Base-by-base conservation (phyloP, 2,329 filamentous ascomycete genomes). In the Talaromyces verruculosus region DNA sequence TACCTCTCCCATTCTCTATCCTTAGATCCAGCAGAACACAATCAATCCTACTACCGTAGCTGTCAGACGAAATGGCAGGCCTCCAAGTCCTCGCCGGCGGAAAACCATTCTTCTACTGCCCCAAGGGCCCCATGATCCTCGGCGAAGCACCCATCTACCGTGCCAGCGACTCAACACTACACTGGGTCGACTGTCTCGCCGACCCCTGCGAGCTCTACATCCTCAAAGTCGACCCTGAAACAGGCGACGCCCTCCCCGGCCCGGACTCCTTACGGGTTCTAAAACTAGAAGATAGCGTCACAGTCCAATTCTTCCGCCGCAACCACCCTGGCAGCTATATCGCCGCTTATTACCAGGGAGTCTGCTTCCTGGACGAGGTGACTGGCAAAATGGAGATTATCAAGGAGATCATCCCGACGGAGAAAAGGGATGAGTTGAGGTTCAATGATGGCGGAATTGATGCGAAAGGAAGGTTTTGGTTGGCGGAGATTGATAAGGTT, bases 361-460 rank as follows among this genome's bases (percentile, higher is more conserved):
- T 79, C 13, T 78, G 75, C 11, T 76, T 77, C 39, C 25, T 79
- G 19, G 77, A 79, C 66, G 76, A 79, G 67, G 68, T 67, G 37
- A 78, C 73, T 3, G 76, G 78, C 1, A 72, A 73, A 39, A 65
- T 79, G 39, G 73, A 78, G 22, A 70, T 79, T 5, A 64, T 78
- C 57, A 75, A 74, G 65, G 76, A 79, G 65, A 78, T 79, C 47
- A 78, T 79, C 57, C 72, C 73, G 0, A 72, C 70, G 1, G 65
- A 67, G 1, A 70, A 76, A 61, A 68, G 73, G n/a, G 71, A 70
- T 25, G 66, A 72, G 39, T 67, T 71, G 49, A 73, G 77, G 13
- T 77, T 78, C 63, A 78, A 79, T 68, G 77, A 79, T 67, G 76
- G 76, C 22, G 75, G 75, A 5, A 70, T 77, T 43, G 75, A 77